phyloP scores from a whole-genome alignment of 2,329 filamentous ascomycete genomes.

The Sclerotinia glacialis region DNA sequence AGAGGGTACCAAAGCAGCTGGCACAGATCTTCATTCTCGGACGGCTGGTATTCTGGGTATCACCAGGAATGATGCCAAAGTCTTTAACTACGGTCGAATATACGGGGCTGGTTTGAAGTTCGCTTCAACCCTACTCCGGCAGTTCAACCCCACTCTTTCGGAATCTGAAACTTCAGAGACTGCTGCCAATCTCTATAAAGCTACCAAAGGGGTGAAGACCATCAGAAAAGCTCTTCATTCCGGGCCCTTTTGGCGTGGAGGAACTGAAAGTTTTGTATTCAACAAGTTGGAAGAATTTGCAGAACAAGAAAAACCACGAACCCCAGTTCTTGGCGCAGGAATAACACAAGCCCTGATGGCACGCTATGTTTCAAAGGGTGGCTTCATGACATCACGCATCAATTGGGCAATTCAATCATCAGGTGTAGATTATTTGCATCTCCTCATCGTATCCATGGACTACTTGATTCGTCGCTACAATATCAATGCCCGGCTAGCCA shows the following conservation, averaged over 20 bases:
- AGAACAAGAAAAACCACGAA: constrained; percentile 85
- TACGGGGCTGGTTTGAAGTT: constrained; percentile 98
- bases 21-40: constrained; percentile 90
- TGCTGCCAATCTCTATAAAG: constrained; percentile 77
- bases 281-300: constrained; percentile 98
- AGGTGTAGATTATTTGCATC: constrained; percentile 93
- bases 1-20: constrained; percentile 89
- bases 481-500: constrained; percentile 77
- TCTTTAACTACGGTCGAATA: constrained; percentile 98
- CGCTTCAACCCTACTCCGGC: constrained; percentile 80
- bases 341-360: constrained; percentile 95
- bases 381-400: constrained; percentile 92
- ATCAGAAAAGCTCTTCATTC: constrained; percentile 69
- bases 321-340: constrained; percentile 87
- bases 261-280: constrained; percentile 96
- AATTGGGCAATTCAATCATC: constrained; percentile 99
- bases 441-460: constrained; percentile 92
- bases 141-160: constrained; percentile 84
- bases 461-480: constrained; percentile 84
- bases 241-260: constrained; percentile 86
- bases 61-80: constrained; percentile 89
- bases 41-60: constrained; percentile 92
- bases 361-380: constrained; percentile 81
- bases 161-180: constrained; percentile 75
- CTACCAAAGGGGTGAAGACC: constrained; percentile 88